phyloP scores from a whole-genome alignment of 768 basidiomycete genomes.

The Boletus pseudo-olivaceus region DNA sequence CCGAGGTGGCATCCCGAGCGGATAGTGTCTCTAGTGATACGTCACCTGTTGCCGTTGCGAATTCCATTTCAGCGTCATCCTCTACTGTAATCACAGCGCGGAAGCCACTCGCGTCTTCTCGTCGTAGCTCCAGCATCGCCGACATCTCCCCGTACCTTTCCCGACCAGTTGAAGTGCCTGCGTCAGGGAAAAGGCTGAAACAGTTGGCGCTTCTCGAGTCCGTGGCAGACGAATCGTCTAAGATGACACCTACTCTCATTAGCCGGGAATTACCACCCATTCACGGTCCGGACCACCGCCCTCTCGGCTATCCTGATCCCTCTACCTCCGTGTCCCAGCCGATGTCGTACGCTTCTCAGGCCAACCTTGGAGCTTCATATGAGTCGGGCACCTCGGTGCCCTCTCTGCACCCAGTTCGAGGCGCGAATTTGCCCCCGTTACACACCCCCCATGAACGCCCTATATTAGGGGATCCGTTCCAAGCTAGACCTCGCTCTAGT shows the following conservation, averaged over 20 bases:
- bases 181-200: conserved; percentile 61
- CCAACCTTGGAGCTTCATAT: conserved; percentile 32
- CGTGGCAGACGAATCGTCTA: conserved; percentile 70
- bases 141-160: conserved; percentile 71
- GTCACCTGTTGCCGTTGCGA: conserved; percentile 6
- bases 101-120: conserved; percentile 25
- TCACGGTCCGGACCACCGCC: not conserved
- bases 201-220: conserved; percentile 70
- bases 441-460: conserved; percentile 8
- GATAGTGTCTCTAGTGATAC: conserved; percentile 2
- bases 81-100: conserved; percentile 15
- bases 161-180: conserved; percentile 49
- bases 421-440: not conserved
- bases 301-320: conserved; percentile 11
- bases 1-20: not conserved
- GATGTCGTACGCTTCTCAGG: conserved; percentile 13
- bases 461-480: conserved; percentile 33
- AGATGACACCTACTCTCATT: conserved; percentile 46
- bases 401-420: conserved; percentile 7
- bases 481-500: conserved; percentile 47
- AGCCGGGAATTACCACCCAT: conserved; percentile 22
- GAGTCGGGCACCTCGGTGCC: conserved; percentile 26
- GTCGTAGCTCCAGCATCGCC: conserved; percentile 46
- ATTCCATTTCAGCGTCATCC: conserved; percentile 7
- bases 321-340: conserved; percentile 31